A percentile compares a stretch with the other conserved stretches of the same genome.
Conservation (phyloP, 768 basidiomycete genomes). For the Amanita rubescens region DNA sequence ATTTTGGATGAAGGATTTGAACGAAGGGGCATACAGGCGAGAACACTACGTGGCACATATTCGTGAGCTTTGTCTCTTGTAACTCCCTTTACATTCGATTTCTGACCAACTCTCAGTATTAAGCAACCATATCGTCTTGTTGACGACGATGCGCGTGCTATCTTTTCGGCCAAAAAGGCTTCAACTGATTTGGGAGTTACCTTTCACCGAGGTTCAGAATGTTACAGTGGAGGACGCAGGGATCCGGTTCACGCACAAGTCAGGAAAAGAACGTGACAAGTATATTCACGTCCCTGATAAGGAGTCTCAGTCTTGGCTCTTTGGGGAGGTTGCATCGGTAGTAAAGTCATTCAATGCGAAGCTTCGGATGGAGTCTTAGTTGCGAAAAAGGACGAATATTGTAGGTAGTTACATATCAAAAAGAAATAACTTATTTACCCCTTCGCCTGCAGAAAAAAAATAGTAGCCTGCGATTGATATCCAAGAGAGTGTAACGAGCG, state of each 20-base stretch:
- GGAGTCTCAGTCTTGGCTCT: slow-evolving; percentile 73
- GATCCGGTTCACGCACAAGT: slow-evolving; percentile 79
- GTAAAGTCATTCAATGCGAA: slow-evolving; percentile 72
- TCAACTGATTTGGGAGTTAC: slow-evolving; percentile 85
- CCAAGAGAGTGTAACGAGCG: slow-evolving; percentile 4
- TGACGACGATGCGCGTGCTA: slow-evolving; percentile 74
- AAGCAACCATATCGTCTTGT: slow-evolving; percentile 69
- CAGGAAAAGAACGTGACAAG: slow-evolving; percentile 65
- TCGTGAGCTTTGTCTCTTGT: slow-evolving; percentile 37
- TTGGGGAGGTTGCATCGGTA: slow-evolving; percentile 64
- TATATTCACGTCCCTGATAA: slow-evolving; percentile 76
- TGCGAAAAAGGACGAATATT: slow-evolving; percentile 1
- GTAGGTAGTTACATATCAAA: slow-evolving; percentile 8
- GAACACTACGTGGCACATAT: slow-evolving; percentile 92
- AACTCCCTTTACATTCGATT: not conserved
- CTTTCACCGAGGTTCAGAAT: slow-evolving; percentile 79
- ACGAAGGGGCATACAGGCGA: slow-evolving; percentile 77
- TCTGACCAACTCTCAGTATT: slow-evolving; percentile 37
- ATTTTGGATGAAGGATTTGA: slow-evolving; percentile 94
- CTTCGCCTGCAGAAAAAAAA: not conserved
- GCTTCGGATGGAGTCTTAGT: slow-evolving; percentile 56
- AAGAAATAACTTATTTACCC: slow-evolving; percentile 7
- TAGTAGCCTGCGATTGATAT: not conserved
- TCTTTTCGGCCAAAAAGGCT: slow-evolving; percentile 84
- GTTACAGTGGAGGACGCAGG: slow-evolving; percentile 88